Evolutionary conservation across 345 rosid genomes (phyloP).

Genomic region (Dipteronia dyeriana): DNA sequence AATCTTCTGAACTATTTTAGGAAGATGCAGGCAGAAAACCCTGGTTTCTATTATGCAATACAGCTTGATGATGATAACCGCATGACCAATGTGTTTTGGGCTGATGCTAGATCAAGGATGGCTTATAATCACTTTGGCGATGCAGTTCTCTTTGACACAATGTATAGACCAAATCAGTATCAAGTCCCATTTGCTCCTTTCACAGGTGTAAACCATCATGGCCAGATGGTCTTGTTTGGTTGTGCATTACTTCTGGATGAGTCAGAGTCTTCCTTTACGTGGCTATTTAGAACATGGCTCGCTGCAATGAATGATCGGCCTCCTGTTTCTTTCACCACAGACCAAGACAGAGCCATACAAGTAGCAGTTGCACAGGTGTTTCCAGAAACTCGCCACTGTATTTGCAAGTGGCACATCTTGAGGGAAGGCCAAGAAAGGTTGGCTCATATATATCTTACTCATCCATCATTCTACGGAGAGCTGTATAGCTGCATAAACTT

Average conservation of each 20-base stretch:
- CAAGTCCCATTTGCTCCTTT: constrained; percentile 73
- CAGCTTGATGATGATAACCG: constrained; percentile 64
- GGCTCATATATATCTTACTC: constrained; percentile 57
- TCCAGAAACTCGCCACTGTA: constrained; percentile 64
- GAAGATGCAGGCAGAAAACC: constrained; percentile 67
- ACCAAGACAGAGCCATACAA: constrained; percentile 74
- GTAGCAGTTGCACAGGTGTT: constrained; percentile 56
- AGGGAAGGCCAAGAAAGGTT: constrained; percentile 76
- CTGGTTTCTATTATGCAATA: constrained; percentile 68
- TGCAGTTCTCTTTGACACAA: constrained; percentile 64
- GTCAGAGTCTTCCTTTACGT: constrained; percentile 65
- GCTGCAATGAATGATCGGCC: constrained; percentile 58
- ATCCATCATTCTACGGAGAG: constrained; percentile 61
- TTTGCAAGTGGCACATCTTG: constrained; percentile 73
- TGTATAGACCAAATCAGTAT: constrained; percentile 70
- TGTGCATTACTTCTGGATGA: constrained; percentile 71
- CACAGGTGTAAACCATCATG: constrained; percentile 69
- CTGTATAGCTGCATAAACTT: constrained; percentile 67
- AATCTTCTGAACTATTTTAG: constrained; percentile 60
- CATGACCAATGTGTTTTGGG: constrained; percentile 75
- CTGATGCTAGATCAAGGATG: constrained; percentile 70
- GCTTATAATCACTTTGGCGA: constrained; percentile 66
- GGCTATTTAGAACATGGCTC: constrained; percentile 63
- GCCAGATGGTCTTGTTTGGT: constrained; percentile 66
- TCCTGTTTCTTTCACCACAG: constrained; percentile 65